These are phyloP conservation scores for Phaseolus coccineus DNA, from an alignment of 331 rosid genomes.

Conservation along the genomic window DNA sequence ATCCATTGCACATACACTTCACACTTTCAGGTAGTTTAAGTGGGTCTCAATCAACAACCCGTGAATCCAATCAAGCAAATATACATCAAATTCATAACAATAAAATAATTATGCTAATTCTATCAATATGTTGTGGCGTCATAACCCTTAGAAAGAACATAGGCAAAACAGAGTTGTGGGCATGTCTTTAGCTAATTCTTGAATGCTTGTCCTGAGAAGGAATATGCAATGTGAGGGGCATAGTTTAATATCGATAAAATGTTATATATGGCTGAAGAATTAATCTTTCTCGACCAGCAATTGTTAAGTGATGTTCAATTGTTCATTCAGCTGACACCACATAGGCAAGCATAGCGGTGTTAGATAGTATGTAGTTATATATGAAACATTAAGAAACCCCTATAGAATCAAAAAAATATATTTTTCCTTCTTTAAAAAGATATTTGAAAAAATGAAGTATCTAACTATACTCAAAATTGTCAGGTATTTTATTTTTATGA, in stretches of 20 bases:
- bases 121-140: background rate
- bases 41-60: too few relatives aligned
- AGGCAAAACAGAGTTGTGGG: constrained; percentile 64
- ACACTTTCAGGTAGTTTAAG: background rate
- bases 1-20: background rate
- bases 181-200: constrained; percentile 59
- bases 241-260: too few relatives aligned
- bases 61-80: background rate
- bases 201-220: constrained; percentile 69
- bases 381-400: background rate
- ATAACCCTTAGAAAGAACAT: constrained; percentile 42
- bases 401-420: background rate
- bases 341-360: too few relatives aligned
- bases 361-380: background rate
- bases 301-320: background rate
- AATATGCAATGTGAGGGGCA: constrained; percentile 44
- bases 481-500: too few relatives aligned
- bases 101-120: background rate
- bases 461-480: too few relatives aligned
- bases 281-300: background rate
- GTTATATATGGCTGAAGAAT: background rate
- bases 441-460: too few relatives aligned
- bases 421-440: background rate
- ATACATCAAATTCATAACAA: too few relatives aligned
- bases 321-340: background rate